These are phyloP conservation scores for Cladorrhinum samala DNA, from an alignment of 495 filamentous ascomycete genomes.

Conservation along the genomic window DNA sequence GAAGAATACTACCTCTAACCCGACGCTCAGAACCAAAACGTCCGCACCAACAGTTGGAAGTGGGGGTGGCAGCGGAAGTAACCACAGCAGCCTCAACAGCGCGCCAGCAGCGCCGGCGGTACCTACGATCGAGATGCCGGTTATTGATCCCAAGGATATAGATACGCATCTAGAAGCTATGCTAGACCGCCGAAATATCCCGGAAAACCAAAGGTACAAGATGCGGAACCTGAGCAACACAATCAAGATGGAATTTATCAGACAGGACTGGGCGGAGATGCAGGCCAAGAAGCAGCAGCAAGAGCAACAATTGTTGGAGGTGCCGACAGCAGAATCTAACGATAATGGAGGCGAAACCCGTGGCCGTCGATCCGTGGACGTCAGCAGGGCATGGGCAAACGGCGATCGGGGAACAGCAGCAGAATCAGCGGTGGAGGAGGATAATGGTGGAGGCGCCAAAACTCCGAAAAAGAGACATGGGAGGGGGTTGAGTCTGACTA, in stretches of 20 bases:
- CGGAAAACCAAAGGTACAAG: slow-evolving; percentile 84
- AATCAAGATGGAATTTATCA: slow-evolving; percentile 92
- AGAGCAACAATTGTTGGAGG: too few relatives aligned
- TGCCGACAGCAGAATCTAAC: too few relatives aligned
- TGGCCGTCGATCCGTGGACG: neutral
- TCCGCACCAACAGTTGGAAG: neutral
- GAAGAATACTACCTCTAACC: neutral
- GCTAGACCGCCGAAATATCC: slow-evolving; percentile 81
- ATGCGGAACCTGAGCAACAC: slow-evolving; percentile 84
- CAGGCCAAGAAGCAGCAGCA: slow-evolving; percentile 32
- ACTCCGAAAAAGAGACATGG: slow-evolving; percentile 64
- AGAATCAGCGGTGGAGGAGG: slow-evolving; percentile 26
- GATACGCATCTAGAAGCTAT: slow-evolving; percentile 59
- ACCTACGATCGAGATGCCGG: slow-evolving; percentile 11
- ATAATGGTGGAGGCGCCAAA: slow-evolving; percentile 17
- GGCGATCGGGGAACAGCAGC: neutral
- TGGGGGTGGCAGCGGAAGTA: neutral
- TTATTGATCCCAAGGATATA: slow-evolving; percentile 41
- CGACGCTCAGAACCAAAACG: neutral
- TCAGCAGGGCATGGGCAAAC: neutral
- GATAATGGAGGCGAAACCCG: too few relatives aligned
- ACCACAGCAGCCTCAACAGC: neutral
- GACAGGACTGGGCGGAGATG: slow-evolving; percentile 72
- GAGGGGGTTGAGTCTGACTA: slow-evolving; percentile 70
- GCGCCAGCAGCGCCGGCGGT: slow-evolving; percentile 8